Evolutionary conservation across 176 grass and related monocot genomes (phyloP).

Genomic region (Oryza punctata): DNA sequence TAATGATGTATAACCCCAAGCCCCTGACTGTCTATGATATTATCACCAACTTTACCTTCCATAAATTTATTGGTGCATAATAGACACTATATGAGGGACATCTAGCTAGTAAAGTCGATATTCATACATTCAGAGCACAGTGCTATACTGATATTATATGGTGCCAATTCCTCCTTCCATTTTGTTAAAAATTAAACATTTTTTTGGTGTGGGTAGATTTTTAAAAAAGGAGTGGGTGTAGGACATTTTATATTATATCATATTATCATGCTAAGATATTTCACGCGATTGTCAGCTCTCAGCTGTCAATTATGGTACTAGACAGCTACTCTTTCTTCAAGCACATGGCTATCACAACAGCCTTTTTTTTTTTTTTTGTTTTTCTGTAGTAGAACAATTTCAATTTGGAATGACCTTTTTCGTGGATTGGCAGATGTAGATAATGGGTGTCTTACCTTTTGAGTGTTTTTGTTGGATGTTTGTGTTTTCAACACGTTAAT

Average conservation of each 20-base stretch:
- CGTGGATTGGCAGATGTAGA: not conserved
- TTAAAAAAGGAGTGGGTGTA: not conserved
- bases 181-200: not conserved
- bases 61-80: not conserved
- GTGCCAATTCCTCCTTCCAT: not conserved
- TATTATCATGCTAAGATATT: not conserved
- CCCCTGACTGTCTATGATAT: not conserved
- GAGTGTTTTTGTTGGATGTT: not conserved
- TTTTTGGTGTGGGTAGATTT: not conserved
- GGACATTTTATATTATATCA: not conserved
- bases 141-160: not conserved
- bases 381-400: not conserved
- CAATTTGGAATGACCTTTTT: not conserved
- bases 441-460: not conserved
- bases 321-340: not conserved
- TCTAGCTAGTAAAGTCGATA: slow-evolving; percentile 1
- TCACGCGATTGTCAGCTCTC: not conserved
- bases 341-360: not conserved
- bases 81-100: not conserved
- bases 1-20: not conserved
- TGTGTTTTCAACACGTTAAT: not conserved
- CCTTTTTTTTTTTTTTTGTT: not conserved
- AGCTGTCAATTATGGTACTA: not conserved
- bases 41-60: not conserved
- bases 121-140: not conserved